Conservation (phyloP, 495 filamentous ascomycete species). For the Chaetomium cochliodes region DNA sequence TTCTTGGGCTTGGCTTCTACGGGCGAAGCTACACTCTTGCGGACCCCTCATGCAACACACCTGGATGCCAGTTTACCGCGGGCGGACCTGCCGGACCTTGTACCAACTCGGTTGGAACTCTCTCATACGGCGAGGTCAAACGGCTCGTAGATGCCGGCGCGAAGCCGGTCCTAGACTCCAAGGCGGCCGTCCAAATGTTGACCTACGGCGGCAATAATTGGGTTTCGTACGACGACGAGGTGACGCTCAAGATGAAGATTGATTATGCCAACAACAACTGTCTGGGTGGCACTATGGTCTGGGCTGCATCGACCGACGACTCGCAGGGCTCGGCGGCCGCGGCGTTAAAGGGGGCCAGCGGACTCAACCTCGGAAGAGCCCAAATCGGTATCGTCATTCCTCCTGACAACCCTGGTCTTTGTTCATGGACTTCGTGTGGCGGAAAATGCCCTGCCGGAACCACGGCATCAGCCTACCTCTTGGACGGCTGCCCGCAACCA, state of each 20-base stretch:
- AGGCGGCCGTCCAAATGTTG: conserved; percentile 41
- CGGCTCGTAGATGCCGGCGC: conserved; percentile 26
- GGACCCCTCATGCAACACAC: conserved; percentile 22
- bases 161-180: conserved; percentile 24
- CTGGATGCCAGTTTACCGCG: conserved; percentile 34
- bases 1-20: conserved; percentile 54
- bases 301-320: conserved; percentile 9
- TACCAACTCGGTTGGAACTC: conserved; percentile 32
- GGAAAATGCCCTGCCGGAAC: neutral
- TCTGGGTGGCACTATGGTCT: conserved; percentile 14
- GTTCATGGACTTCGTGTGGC: conserved; percentile 3
- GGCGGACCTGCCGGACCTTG: conserved; percentile 35
- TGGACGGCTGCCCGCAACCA: conserved; percentile 8
- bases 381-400: neutral
- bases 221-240: conserved; percentile 45
- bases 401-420: conserved; percentile 4
- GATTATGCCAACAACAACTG: conserved; percentile 9
- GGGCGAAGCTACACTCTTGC: conserved; percentile 40
- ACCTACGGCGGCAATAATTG: conserved; percentile 42
- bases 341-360: neutral
- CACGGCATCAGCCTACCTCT: neutral
- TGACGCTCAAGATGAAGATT: conserved; percentile 42
- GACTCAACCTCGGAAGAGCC: neutral
- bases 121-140: conserved; percentile 44
- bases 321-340: conserved; percentile 2